Percentiles rank a stretch among this genome's conserved stretches.
phyloP scores from a whole-genome alignment of 2,329 filamentous ascomycete genomes.

The Penicillium glabrum region DNA sequence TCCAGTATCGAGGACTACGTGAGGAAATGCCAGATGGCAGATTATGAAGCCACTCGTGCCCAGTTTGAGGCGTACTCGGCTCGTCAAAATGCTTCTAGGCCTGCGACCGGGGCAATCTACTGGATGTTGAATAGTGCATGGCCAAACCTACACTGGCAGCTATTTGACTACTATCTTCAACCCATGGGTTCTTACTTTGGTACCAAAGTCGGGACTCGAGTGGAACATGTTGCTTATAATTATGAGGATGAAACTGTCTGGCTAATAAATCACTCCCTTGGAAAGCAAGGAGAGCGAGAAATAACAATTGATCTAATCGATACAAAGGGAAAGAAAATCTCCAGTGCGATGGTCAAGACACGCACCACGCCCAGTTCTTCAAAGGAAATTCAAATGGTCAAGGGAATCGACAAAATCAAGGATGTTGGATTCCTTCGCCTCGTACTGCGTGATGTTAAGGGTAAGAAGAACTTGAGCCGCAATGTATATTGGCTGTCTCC shows the following conservation, averaged over 20 bases:
- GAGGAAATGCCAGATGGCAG: conserved; percentile 60
- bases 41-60: conserved; percentile 63
- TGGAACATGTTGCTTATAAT: conserved; percentile 59
- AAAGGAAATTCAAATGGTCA: conserved; percentile 36
- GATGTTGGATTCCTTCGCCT: conserved; percentile 55
- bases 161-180: conserved; percentile 64
- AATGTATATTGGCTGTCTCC: conserved; percentile 62
- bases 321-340: conserved; percentile 46
- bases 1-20: conserved; percentile 58
- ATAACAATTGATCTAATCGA: conserved; percentile 54
- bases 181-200: conserved; percentile 62
- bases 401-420: conserved; percentile 32
- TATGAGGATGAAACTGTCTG: conserved; percentile 49
- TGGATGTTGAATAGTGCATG: conserved; percentile 69
- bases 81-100: conserved; percentile 51
- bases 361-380: conserved; percentile 50
- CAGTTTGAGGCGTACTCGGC: conserved; percentile 59
- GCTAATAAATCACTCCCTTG: conserved; percentile 56
- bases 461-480: conserved; percentile 45
- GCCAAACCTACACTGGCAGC: conserved; percentile 65
- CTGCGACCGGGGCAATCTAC: conserved; percentile 63
- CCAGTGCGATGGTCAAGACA: conserved; percentile 29
- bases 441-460: conserved; percentile 38
- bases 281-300: conserved; percentile 39
- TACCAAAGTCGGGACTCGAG: conserved; percentile 51